Percentiles rank a stretch among this genome's conserved stretches.
Evolutionary conservation across 163 green algal species (phyloP).

Genomic region (Chloromonas sp.): DNA sequence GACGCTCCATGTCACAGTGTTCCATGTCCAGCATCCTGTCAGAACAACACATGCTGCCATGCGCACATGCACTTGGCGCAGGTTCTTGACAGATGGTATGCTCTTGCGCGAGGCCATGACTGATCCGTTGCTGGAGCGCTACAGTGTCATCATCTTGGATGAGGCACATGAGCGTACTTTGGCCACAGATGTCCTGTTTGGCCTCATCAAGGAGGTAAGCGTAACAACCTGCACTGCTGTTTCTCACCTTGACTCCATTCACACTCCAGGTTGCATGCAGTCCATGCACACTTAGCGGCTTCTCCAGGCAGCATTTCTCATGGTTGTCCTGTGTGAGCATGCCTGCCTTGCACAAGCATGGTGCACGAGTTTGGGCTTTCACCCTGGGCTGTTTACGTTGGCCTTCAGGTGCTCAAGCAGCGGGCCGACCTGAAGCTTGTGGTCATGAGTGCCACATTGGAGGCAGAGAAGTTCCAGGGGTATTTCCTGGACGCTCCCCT

Average conservation of each 20-base stretch:
- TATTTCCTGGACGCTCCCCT: slow-evolving; percentile 96
- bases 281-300: no score
- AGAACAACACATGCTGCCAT: no score
- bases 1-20: neutral
- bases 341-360: no score
- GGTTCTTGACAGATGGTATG: slow-evolving; percentile 98
- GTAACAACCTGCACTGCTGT: neutral
- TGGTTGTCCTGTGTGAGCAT: no score
- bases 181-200: slow-evolving; percentile 97
- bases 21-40: neutral
- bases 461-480: slow-evolving; percentile 98
- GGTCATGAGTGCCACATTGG: slow-evolving; percentile 97
- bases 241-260: neutral
- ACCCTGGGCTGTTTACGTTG: no score
- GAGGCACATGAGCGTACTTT: slow-evolving; percentile 98
- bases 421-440: slow-evolving; percentile 94
- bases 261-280: no score
- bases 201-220: slow-evolving; percentile 91
- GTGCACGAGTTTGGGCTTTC: no score
- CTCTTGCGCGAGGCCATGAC: slow-evolving; percentile 97
- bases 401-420: slow-evolving; percentile 68
- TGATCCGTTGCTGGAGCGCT: slow-evolving; percentile 88
- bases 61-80: slow-evolving; percentile 21
- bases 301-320: no score
- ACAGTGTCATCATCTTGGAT: slow-evolving; percentile 96